Evolutionary conservation across 805 yeast species (phyloP).

Genomic region (Candida pseudofarinosa): DNA sequence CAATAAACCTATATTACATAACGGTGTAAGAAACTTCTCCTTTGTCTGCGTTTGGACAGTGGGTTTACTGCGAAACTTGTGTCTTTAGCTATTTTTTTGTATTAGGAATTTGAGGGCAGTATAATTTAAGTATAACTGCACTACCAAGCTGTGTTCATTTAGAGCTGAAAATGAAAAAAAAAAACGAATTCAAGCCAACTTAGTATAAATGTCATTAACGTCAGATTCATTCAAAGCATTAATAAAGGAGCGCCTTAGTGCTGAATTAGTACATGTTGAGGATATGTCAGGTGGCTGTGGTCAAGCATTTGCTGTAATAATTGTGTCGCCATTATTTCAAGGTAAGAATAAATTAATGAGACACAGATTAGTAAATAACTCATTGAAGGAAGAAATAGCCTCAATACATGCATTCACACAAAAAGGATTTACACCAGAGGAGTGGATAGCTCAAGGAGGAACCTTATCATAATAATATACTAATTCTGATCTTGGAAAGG

Average conservation of each 20-base stretch:
- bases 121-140: no score
- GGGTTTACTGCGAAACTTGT: no score
- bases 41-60: no score
- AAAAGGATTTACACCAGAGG: constrained; percentile 81
- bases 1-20: no score
- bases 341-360: constrained; percentile 84
- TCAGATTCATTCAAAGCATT: constrained; percentile 41
- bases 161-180: no score
- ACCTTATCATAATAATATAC: constrained; percentile 9
- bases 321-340: constrained; percentile 65
- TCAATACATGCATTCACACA: constrained; percentile 94
- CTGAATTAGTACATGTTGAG: constrained; percentile 64
- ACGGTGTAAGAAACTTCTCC: no score
- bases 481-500: no score
- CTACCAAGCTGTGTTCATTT: no score
- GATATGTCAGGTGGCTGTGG: constrained; percentile 95
- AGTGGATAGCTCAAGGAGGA: constrained; percentile 58
- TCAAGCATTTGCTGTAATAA: constrained; percentile 91
- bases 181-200: no score
- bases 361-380: constrained; percentile 78
- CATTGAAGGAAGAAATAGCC: constrained; percentile 80
- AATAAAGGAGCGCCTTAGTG: constrained; percentile 55
- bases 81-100: no score
- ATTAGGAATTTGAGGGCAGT: no score
- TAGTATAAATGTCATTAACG: constrained; percentile 36